Conservation (phyloP, 2,329 filamentous ascomycete genomes). For the Verticillium albo-atrum region DNA sequence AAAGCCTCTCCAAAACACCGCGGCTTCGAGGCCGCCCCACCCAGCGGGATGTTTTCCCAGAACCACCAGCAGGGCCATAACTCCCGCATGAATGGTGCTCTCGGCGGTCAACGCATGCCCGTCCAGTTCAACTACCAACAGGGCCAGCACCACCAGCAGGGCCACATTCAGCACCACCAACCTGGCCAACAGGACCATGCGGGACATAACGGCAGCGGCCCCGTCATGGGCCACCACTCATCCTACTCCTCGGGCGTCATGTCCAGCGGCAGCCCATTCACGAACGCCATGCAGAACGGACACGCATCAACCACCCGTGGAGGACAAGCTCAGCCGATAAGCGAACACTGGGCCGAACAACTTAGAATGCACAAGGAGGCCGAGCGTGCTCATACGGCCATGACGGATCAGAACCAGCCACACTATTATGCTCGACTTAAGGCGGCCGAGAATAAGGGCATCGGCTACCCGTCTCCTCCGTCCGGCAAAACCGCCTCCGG, state of each 20-base stretch:
- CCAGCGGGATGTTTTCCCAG: conserved; percentile 66
- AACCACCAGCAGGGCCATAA: conserved; percentile 69
- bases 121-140: conserved; percentile 69
- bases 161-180: conserved; percentile 61
- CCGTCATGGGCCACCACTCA: conserved; percentile 53
- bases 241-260: conserved; percentile 60
- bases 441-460: conserved; percentile 65
- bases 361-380: conserved; percentile 74
- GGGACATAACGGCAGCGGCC: conserved; percentile 48
- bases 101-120: conserved; percentile 53
- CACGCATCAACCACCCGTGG: conserved; percentile 43
- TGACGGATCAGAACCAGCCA: conserved; percentile 60
- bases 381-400: conserved; percentile 67
- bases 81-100: conserved; percentile 70
- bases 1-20: conserved; percentile 12
- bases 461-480: conserved; percentile 48
- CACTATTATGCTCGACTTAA: conserved; percentile 70
- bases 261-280: conserved; percentile 59
- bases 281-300: conserved; percentile 52
- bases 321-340: conserved; percentile 47
- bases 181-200: conserved; percentile 55
- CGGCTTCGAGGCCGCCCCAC: conserved; percentile 19
- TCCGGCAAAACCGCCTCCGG: conserved; percentile 42
- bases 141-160: conserved; percentile 56
- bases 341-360: conserved; percentile 84